Conservation (phyloP, 1,284 basidiomycete genomes). For the Cystobasidium pallidum region DNA sequence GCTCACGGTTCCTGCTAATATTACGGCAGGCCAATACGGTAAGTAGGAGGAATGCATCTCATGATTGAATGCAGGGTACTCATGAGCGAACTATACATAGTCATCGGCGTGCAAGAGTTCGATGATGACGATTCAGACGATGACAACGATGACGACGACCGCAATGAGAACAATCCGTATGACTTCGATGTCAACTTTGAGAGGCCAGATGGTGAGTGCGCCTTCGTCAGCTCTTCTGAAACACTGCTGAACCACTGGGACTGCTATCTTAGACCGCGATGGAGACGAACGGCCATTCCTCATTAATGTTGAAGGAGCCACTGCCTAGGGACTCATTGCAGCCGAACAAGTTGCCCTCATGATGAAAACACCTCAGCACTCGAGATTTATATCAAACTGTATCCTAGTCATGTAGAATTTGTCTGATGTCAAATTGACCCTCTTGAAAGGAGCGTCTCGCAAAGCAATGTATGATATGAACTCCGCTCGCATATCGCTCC, state of each 20-base stretch:
- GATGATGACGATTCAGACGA: conserved; percentile 17
- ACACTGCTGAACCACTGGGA: neutral
- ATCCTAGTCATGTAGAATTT: neutral
- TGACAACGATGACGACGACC: conserved; percentile 17
- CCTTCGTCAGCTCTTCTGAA: neutral
- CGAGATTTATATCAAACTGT: too few species aligned
- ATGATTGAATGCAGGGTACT: neutral
- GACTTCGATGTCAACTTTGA: conserved; percentile 27
- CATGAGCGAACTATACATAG: neutral
- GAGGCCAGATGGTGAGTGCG: conserved; percentile 3
- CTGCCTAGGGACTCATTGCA: too few species aligned
- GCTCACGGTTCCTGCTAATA: conserved; percentile 10
- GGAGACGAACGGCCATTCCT: conserved; percentile 9
- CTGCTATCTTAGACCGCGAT: neutral
- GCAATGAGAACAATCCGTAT: conserved; percentile 8
- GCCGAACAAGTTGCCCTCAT: too few species aligned
- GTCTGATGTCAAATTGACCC: too few species aligned
- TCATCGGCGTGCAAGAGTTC: conserved; percentile 16
- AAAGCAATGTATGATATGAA: too few species aligned
- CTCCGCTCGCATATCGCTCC: too few species aligned
- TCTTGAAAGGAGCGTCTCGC: too few species aligned
- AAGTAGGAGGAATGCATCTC: neutral
- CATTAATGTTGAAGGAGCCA: neutral
- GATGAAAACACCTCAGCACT: too few species aligned
- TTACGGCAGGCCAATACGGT: conserved; percentile 25